phyloP scores from a whole-genome alignment of 2,329 filamentous ascomycete genomes.

The Plectosphaerella plurivora region DNA sequence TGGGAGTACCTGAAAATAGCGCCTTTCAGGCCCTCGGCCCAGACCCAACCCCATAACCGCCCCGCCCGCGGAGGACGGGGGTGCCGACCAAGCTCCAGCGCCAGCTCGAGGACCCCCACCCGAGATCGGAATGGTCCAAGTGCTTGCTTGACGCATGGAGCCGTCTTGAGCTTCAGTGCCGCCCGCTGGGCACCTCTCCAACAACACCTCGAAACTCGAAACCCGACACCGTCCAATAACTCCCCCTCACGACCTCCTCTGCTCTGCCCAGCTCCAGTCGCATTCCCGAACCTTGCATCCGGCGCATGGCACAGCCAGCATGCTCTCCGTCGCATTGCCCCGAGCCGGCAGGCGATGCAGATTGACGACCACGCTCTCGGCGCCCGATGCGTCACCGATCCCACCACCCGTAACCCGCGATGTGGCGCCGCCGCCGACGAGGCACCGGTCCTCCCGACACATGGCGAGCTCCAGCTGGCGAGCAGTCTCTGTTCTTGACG shows the following conservation, averaged over 20 bases:
- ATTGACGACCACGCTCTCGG: constrained; percentile 16
- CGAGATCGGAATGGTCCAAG: too few species aligned
- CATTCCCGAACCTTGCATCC: not conserved
- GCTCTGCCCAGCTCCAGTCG: not conserved
- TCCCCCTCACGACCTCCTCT: not conserved
- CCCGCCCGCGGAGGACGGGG: too few species aligned
- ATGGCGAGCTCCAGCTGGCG: constrained; percentile 47
- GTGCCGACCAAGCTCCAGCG: too few species aligned
- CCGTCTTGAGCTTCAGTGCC: too few species aligned
- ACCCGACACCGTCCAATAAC: not conserved
- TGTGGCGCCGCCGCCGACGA: constrained; percentile 9
- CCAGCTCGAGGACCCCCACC: too few species aligned
- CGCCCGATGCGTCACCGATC: constrained; percentile 1
- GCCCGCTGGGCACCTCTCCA: not conserved
- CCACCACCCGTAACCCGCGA: not conserved
- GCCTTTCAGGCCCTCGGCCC: too few species aligned
- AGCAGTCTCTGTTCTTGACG: constrained; percentile 59
- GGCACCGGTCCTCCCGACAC: constrained; percentile 16
- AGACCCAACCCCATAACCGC: too few species aligned
- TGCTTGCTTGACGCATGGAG: too few species aligned
- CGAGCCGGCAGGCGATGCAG: constrained; percentile 36
- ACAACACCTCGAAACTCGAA: not conserved
- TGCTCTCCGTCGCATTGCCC: constrained; percentile 42
- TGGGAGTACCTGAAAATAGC: too few species aligned
- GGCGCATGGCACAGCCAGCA: constrained; percentile 33